phyloP scores from a whole-genome alignment of 352 stramenopile genomes.

The Paralagenidium karlingii region DNA sequence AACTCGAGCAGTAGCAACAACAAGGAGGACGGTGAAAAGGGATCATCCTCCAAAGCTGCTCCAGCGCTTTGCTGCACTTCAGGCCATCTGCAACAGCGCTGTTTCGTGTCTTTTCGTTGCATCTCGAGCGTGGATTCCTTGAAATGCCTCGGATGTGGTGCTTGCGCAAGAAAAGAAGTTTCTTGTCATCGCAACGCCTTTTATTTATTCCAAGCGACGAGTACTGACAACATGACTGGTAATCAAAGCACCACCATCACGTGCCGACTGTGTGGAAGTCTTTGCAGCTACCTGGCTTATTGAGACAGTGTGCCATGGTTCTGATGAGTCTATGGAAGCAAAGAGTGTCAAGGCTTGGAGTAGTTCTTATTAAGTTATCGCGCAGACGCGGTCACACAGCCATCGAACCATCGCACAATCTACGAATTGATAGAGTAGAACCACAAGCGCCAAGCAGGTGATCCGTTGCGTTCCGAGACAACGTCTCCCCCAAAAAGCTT shows the following conservation, averaged over 20 bases:
- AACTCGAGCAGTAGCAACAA: no score
- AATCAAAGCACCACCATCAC: constrained; percentile 16
- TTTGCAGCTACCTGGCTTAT: constrained; percentile 66
- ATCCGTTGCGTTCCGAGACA: no score
- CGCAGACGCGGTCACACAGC: no score
- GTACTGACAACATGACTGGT: constrained; percentile 4
- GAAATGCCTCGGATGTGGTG: constrained; percentile 74
- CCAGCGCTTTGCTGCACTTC: constrained; percentile 23
- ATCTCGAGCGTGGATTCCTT: constrained; percentile 55
- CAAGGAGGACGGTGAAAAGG: neutral
- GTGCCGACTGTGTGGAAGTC: constrained; percentile 63
- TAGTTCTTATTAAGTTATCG: no score
- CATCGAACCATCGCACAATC: no score
- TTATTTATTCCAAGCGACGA: constrained; percentile 33
- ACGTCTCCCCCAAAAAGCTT: no score
- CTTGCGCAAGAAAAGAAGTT: constrained; percentile 41
- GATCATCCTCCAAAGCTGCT: neutral
- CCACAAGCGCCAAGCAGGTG: no score
- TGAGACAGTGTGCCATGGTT: no score
- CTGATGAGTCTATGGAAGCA: no score
- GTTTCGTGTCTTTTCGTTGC: constrained; percentile 62
- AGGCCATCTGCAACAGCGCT: constrained; percentile 54
- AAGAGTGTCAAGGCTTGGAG: no score
- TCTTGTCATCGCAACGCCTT: constrained; percentile 28
- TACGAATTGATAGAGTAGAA: no score